Conservation (phyloP, 2,329 filamentous ascomycete species). For the Tolypocladium album region DNA sequence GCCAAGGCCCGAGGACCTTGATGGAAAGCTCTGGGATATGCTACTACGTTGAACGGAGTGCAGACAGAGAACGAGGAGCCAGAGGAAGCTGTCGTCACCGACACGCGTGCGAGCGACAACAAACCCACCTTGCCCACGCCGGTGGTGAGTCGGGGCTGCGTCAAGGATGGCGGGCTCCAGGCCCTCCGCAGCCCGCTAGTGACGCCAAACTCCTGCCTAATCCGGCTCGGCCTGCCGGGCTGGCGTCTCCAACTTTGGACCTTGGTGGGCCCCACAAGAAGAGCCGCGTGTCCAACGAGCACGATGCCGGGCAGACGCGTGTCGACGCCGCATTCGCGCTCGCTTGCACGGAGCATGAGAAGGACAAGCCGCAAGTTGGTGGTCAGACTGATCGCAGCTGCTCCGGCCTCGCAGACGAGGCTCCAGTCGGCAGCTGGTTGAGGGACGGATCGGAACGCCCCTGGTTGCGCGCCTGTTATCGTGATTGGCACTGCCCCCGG, state of each 20-base stretch:
- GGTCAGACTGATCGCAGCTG: neutral
- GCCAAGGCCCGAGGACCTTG: too few species aligned
- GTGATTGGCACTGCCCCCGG: neutral
- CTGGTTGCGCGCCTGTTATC: neutral
- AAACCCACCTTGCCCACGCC: neutral
- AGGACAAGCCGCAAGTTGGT: neutral
- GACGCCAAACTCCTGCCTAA: constrained; percentile 4
- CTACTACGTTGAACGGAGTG: too few species aligned
- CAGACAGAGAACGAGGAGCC: neutral
- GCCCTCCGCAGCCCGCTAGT: neutral
- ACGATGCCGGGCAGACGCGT: neutral
- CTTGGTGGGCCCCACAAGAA: neutral
- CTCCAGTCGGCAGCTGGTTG: neutral
- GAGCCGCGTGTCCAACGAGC: neutral
- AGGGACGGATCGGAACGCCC: neutral
- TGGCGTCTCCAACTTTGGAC: neutral
- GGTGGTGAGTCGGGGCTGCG: neutral
- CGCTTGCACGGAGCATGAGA: neutral
- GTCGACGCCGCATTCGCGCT: neutral
- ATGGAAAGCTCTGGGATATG: too few species aligned
- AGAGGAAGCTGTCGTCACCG: neutral
- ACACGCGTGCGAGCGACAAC: too few species aligned
- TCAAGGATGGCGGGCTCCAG: neutral
- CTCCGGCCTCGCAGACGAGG: neutral
- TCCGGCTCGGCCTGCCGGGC: neutral